Evolutionary conservation across 2,329 filamentous ascomycete species (phyloP).

Genomic region (Neocatenulostroma microsporum): DNA sequence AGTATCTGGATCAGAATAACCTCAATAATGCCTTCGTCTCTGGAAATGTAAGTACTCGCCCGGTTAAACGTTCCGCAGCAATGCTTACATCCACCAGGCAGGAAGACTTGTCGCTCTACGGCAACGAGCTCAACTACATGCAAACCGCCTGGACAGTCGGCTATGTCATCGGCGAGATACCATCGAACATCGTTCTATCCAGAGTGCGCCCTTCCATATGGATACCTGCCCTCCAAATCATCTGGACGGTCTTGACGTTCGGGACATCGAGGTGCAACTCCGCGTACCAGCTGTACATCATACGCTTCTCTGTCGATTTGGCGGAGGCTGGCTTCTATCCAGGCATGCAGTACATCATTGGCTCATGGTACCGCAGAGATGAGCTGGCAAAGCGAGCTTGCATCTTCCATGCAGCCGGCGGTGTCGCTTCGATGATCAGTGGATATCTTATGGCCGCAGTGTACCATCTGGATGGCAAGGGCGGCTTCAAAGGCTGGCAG

Average conservation of each 20-base stretch:
- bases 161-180: constrained; percentile 49
- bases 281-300: constrained; percentile 38
- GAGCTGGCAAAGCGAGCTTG: constrained; percentile 47
- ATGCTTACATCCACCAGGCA: no score
- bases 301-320: constrained; percentile 45
- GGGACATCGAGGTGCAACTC: constrained; percentile 35
- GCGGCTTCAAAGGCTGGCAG: constrained; percentile 48
- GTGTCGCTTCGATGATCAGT: constrained; percentile 41
- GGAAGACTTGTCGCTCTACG: constrained; percentile 46
- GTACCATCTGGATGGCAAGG: constrained; percentile 42
- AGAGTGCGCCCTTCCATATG: constrained; percentile 41
- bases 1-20: constrained; percentile 35
- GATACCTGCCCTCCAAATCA: constrained; percentile 43
- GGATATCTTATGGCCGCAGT: constrained; percentile 51
- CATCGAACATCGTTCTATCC: constrained; percentile 39
- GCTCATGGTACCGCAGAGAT: constrained; percentile 44
- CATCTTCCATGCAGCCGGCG: constrained; percentile 44
- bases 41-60: no score
- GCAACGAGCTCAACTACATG: constrained; percentile 51
- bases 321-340: constrained; percentile 47
- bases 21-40: constrained; percentile 41
- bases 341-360: constrained; percentile 47
- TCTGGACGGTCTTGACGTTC: constrained; percentile 46
- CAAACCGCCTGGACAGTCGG: constrained; percentile 53
- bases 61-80: no score